Evolutionary conservation across 2,329 filamentous ascomycete genomes (phyloP), one percentile per base, ranked within the genome.

Genomic region (Talaromyces sp.): DNA sequence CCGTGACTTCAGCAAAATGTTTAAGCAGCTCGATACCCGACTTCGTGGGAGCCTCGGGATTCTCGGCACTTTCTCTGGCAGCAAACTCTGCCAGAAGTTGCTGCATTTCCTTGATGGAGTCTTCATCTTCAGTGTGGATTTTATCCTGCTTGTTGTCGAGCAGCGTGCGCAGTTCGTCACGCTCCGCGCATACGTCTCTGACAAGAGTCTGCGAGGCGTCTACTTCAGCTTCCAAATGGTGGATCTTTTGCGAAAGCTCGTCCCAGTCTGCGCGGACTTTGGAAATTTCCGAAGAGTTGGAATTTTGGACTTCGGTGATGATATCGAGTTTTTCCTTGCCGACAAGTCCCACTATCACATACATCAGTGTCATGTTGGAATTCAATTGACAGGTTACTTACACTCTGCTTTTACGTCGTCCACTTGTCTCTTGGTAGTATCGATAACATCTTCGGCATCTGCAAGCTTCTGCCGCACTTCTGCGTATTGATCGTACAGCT

Each of bases 1-100:
- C 84, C 62, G 83, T 79, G 46, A 83, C 79, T 29, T 81, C 81
- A n/a, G 78, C 78, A 43, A 78, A 80, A 64, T 76, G 74, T 58
- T 75, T 76, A 21, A 75, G 67, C 49, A 78, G 70, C 56, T 78
- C 74, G 41, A 72, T 68, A 46, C 69, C 71, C 13, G 75, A 75
- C 59, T 75, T 71, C 56, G 75, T 69, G 11, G 71, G 63, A 31
- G 67, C 64, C 43, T 74, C 72, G 2, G 69, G 65, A 10, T 67
- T 66, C 50, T 73, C 69, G 13, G 66, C 70, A 24, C 68, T 71
- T 21, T 73, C 70, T 51, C 71, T 69, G 26, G 69, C 71, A n/a
- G 72, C 71, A 61, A 77, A 71, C 59, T 77, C 74, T 19, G 74
- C 71, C 41, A 78, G 68, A 19, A 77, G 67, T 63, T 65, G 71